Evolutionary conservation across 2,329 filamentous ascomycete genomes (phyloP).

Genomic region (Epichloe amarillans): DNA sequence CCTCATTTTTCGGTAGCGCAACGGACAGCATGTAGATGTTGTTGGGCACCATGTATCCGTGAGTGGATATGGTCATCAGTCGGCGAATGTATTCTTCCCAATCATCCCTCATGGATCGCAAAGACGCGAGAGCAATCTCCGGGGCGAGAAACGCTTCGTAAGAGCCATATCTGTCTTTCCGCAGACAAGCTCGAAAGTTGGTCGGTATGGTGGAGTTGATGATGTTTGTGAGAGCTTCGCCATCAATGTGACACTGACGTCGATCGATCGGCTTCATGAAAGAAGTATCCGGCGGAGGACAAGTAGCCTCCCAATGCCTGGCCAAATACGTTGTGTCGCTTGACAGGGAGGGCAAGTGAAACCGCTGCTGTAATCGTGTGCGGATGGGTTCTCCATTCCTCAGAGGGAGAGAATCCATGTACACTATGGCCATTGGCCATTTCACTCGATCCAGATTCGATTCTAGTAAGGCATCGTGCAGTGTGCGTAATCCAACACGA

Average conservation of each 20-base stretch:
- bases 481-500: slow-evolving; percentile 30
- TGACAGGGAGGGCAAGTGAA: slow-evolving; percentile 26
- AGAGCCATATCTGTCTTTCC: neutral
- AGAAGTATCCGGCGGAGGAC: slow-evolving; percentile 30
- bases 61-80: slow-evolving; percentile 1
- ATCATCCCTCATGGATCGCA: neutral
- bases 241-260: slow-evolving; percentile 17
- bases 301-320: slow-evolving; percentile 32
- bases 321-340: slow-evolving; percentile 25
- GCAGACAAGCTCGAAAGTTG: neutral
- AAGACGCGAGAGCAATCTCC: neutral
- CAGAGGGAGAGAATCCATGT: slow-evolving; percentile 35
- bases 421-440: slow-evolving; percentile 32
- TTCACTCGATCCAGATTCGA: slow-evolving; percentile 33
- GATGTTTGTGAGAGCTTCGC: neutral
- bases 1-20: neutral
- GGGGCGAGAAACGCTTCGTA: slow-evolving; percentile 5
- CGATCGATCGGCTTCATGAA: slow-evolving; percentile 25
- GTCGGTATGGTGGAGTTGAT: neutral
- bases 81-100: slow-evolving; percentile 4
- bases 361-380: slow-evolving; percentile 31
- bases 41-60: slow-evolving; percentile 4
- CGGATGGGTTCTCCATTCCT: slow-evolving; percentile 39
- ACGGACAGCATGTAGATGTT: slow-evolving; percentile 3
- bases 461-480: slow-evolving; percentile 29